These are phyloP conservation scores for Pseudognaphalium luteoalbum DNA, from an alignment of 129 eudicot genomes.

Conservation along the genomic window DNA sequence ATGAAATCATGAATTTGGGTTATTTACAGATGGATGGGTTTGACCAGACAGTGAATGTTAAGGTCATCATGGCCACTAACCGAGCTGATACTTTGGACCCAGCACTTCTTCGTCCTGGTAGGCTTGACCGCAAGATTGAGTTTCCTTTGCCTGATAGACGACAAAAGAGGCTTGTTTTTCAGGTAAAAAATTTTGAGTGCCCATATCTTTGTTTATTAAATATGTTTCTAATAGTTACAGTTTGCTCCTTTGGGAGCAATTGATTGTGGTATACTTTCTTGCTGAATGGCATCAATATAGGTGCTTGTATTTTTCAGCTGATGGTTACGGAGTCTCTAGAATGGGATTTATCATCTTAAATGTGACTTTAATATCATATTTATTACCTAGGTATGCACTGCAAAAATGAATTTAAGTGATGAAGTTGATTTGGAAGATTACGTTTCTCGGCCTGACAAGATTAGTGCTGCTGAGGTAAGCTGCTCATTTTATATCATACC, in stretches of 20 bases:
- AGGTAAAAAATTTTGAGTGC: slow-evolving; percentile 21
- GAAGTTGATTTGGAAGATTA: slow-evolving; percentile 95
- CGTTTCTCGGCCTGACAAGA: slow-evolving; percentile 88
- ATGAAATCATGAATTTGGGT: slow-evolving; percentile 8
- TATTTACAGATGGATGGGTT: slow-evolving; percentile 80
- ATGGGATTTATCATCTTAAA: not conserved
- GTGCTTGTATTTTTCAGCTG: not conserved
- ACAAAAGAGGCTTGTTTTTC: slow-evolving; percentile 60
- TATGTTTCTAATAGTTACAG: too few relatives aligned
- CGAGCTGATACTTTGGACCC: slow-evolving; percentile 60
- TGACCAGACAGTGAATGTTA: slow-evolving; percentile 86
- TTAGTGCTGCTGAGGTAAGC: slow-evolving; percentile 93
- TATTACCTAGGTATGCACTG: slow-evolving; percentile 74
- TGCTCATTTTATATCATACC: not conserved
- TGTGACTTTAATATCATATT: not conserved
- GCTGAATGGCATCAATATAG: not conserved
- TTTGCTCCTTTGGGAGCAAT: too few relatives aligned
- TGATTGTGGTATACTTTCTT: too few relatives aligned
- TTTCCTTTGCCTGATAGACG: slow-evolving; percentile 75
- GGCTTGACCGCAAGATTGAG: slow-evolving; percentile 77
- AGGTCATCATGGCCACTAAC: slow-evolving; percentile 66
- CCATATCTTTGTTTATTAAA: too few relatives aligned
- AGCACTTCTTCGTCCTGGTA: slow-evolving; percentile 68
- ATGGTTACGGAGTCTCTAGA: not conserved
- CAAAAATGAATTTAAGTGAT: slow-evolving; percentile 82